These are phyloP conservation scores for Aspergillus oerlinghausenensis DNA, from an alignment of 2,329 filamentous ascomycete genomes.

Conservation along the genomic window DNA sequence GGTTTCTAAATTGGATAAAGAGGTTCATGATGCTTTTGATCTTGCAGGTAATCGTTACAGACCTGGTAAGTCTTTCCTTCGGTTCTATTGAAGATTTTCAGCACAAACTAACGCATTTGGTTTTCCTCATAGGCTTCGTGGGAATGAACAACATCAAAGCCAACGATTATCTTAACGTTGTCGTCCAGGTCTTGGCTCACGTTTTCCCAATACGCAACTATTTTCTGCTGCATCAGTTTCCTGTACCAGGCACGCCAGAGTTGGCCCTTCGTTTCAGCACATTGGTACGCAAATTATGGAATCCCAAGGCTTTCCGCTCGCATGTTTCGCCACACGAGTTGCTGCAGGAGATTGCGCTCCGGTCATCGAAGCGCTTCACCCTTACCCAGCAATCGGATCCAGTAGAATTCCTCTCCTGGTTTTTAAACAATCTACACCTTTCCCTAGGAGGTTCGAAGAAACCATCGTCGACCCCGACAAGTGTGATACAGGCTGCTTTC, in stretches of 20 bases:
- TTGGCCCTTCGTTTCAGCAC: slow-evolving; percentile 84
- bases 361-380: slow-evolving; percentile 88
- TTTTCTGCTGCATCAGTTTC: slow-evolving; percentile 81
- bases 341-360: slow-evolving; percentile 86
- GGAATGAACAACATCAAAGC: slow-evolving; percentile 99
- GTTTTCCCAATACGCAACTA: slow-evolving; percentile 86
- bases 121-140: slow-evolving; percentile 61
- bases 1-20: slow-evolving; percentile 72
- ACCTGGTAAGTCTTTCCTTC: slow-evolving; percentile 50
- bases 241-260: slow-evolving; percentile 60
- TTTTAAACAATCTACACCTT: slow-evolving; percentile 91
- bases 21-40: slow-evolving; percentile 61
- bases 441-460: slow-evolving; percentile 87
- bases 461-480: slow-evolving; percentile 60
- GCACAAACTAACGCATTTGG: not conserved
- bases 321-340: slow-evolving; percentile 97
- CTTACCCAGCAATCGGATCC: slow-evolving; percentile 89
- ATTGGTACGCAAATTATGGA: slow-evolving; percentile 95
- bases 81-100: not conserved
- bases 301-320: slow-evolving; percentile 88
- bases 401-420: slow-evolving; percentile 95
- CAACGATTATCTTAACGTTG: slow-evolving; percentile 96
- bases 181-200: slow-evolving; percentile 87
- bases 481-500: slow-evolving; percentile 87
- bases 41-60: slow-evolving; percentile 79